A percentile compares a stretch with the other conserved stretches of the same genome.
phyloP scores from a whole-genome alignment of 305 asterid species.

The Solanum hybrid region DNA sequence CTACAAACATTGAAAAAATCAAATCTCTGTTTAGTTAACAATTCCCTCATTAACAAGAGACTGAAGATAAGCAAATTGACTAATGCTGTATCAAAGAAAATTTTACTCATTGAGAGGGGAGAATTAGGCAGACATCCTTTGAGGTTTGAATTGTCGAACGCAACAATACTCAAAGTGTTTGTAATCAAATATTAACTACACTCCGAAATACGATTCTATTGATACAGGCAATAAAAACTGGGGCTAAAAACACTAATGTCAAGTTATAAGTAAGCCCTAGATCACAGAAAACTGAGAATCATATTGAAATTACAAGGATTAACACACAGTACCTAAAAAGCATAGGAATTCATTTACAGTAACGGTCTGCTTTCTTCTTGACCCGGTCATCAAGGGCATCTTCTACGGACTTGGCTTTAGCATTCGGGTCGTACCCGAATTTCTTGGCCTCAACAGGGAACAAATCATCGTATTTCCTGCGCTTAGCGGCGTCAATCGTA shows the following conservation, averaged over 20 bases:
- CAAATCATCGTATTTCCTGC: conserved; percentile 87
- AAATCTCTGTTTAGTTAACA: neutral
- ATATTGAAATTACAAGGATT: neutral
- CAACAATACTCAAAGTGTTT: neutral
- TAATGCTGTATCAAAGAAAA: neutral
- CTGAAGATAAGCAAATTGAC: neutral
- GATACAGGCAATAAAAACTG: neutral
- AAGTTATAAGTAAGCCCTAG: neutral
- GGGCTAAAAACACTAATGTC: neutral
- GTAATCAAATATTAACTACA: neutral
- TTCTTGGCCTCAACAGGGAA: conserved; percentile 80
- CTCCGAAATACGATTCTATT: neutral
- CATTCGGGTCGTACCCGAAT: conserved; percentile 73
- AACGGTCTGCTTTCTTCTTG: conserved; percentile 84
- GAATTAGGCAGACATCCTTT: neutral
- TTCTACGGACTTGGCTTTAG: conserved; percentile 61
- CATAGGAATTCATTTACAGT: conserved; percentile 48
- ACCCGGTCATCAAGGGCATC: conserved; percentile 90
- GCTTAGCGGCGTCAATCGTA: conserved; percentile 92
- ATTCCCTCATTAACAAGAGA: neutral
- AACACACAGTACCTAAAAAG: neutral
- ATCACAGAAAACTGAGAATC: neutral
- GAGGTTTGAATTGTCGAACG: neutral
- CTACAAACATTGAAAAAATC: neutral
- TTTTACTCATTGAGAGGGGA: neutral